Percentiles rank a stretch among this genome's conserved stretches.
These are phyloP conservation scores for Tulasnella sp. DNA, from an alignment of 768 basidiomycete genomes.

Conservation along the genomic window DNA sequence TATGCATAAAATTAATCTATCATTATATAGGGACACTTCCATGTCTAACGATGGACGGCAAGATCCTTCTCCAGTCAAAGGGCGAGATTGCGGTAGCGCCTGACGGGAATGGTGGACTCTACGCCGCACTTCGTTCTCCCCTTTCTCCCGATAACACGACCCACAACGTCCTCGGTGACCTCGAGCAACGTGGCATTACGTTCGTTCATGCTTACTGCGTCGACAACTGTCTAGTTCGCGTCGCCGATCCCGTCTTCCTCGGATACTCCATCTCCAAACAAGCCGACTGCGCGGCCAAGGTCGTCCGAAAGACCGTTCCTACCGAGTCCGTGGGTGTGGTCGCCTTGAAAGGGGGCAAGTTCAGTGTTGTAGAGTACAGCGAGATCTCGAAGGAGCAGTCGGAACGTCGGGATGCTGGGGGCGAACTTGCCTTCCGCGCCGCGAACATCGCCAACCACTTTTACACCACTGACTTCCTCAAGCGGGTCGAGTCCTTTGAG, in stretches of 20 bases:
- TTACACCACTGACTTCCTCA: constrained; percentile 84
- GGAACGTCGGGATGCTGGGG: constrained; percentile 61
- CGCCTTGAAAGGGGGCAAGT: constrained; percentile 76
- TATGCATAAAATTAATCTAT: background rate
- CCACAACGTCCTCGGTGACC: constrained; percentile 78
- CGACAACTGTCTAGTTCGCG: constrained; percentile 96
- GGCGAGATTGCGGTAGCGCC: constrained; percentile 90
- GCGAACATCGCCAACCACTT: constrained; percentile 99
- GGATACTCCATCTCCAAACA: constrained; percentile 88
- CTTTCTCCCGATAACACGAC: constrained; percentile 56
- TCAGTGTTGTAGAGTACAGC: constrained; percentile 94
- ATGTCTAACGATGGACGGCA: constrained; percentile 90
- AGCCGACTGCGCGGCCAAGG: constrained; percentile 92
- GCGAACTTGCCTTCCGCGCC: constrained; percentile 82
- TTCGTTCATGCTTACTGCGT: constrained; percentile 97
- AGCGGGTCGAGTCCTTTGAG: constrained; percentile 75
- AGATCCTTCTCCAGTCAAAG: constrained; percentile 77
- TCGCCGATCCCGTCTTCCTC: constrained; percentile 95
- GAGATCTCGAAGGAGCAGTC: constrained; percentile 89
- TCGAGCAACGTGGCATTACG: constrained; percentile 66
- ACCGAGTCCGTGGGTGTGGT: constrained; percentile 95
- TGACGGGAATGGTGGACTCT: constrained; percentile 96
- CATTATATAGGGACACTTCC: constrained; percentile 76
- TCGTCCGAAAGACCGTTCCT: constrained; percentile 83
- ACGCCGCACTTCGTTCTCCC: constrained; percentile 84